Evolutionary conservation across 2,329 filamentous ascomycete species (phyloP).

Genomic region (Botrytis tulipae): DNA sequence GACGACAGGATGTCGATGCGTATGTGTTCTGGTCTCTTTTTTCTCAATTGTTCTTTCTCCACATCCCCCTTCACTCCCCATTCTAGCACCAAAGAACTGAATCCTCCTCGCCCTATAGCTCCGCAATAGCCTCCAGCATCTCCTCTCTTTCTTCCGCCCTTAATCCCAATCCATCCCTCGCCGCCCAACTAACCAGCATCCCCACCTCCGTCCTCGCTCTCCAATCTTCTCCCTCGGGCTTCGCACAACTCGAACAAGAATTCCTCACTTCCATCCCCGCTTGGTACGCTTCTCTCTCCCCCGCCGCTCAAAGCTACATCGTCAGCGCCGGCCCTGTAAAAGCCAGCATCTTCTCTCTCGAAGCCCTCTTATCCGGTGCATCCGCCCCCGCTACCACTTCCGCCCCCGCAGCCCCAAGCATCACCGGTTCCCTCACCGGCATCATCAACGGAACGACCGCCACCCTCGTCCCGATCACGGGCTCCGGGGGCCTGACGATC

Average conservation of each 20-base stretch:
- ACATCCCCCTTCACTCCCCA: background rate
- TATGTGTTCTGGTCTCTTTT: background rate
- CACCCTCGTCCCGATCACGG: background rate
- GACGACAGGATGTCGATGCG: background rate
- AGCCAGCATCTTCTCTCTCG: background rate
- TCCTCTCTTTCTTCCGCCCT: slow-evolving; percentile 4
- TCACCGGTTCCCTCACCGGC: background rate
- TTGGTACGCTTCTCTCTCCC: slow-evolving; percentile 13
- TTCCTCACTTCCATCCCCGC: background rate
- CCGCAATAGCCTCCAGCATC: background rate
- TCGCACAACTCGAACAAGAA: slow-evolving; percentile 3
- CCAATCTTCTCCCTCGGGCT: background rate
- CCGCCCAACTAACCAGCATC: slow-evolving; percentile 10
- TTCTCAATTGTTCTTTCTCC: background rate
- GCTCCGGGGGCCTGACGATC: background rate
- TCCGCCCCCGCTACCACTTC: background rate
- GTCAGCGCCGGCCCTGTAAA: background rate
- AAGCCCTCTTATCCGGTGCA: background rate
- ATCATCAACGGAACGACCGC: background rate
- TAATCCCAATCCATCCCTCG: background rate
- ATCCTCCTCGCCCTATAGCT: background rate
- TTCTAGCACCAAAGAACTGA: background rate
- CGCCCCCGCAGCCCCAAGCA: background rate
- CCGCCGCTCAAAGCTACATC: slow-evolving; percentile 3
- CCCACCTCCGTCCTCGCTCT: slow-evolving; percentile 16